Evolutionary conservation across 768 basidiomycete species (phyloP), one percentile per base, ranked within the genome.

Genomic region (Lentinula guzmanii): DNA sequence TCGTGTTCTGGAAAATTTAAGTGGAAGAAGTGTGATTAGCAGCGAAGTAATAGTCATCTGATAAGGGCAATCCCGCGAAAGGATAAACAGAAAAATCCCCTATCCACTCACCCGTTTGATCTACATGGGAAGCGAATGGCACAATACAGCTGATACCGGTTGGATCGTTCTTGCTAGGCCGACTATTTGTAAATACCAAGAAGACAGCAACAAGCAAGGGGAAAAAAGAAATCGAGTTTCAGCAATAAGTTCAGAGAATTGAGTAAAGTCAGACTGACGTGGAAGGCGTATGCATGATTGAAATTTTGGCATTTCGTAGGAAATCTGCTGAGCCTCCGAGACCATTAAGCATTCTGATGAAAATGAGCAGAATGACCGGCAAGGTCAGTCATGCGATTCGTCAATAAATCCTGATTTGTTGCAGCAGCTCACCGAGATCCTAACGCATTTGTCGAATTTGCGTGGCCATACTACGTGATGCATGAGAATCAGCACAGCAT

Each of bases 141-240:
- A 80, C 79, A 58, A 81, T 79, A 61, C 79, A 81, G 61, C 76
- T 77, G 60, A 81, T 80, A 16, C 79, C 79, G 3, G 78, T 80
- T 2, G 79, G 79, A 63, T 81, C 79, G 0, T 71, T 76, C 68
- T 79, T 81, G 4, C 76, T 75, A 4, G 79, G 80, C 1, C 80
- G 75, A 34, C 76, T 78, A 37, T 33, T 16, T 31, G 28, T 28
- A 28, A 28, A 28, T 28, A 4, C 28, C 28, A 28, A 28, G 28
- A 28, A 28, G 28, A 28, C 28, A 28, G 28, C 28, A 16, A 21
- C 31, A 48, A 24, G 21, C 34, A 28, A 28, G 33, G 28, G 4
- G 43, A 7, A 24, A 13, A 55, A n/a, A 18, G 13, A 16, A n/a
- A 31, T 46, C 1, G 9, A 21, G 42, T 13, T 43, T 48, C 9